phyloP scores from a whole-genome alignment of 139 green algal species.

The Prasinococcaceae sp. region DNA sequence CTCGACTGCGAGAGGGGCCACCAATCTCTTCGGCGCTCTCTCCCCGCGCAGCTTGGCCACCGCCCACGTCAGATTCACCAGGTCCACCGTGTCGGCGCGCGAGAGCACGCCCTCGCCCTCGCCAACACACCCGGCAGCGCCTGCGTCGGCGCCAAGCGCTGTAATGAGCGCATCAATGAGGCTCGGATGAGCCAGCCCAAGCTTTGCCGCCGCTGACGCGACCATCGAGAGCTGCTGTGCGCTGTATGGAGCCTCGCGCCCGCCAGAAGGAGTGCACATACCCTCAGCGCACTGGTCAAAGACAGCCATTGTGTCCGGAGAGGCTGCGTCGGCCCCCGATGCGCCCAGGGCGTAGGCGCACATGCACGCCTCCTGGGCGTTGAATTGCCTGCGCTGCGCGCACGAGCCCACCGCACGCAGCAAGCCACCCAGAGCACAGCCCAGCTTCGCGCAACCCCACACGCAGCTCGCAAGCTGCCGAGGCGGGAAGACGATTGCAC shows the following conservation, averaged over 20 bases:
- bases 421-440: not conserved
- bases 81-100: not conserved
- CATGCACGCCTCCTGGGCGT: conserved; percentile 9
- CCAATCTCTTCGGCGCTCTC: not conserved
- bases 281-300: not conserved
- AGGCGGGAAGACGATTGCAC: not conserved
- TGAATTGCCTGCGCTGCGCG: not conserved
- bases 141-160: not conserved
- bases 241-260: not conserved
- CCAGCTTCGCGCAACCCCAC: conserved; percentile 6
- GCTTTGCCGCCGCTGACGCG: not conserved
- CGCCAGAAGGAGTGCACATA: not conserved
- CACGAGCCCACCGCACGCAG: not conserved
- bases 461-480: conserved; percentile 2
- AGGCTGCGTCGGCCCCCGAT: no score
- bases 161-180: not conserved
- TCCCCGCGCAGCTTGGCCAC: not conserved
- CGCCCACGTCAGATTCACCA: conserved; percentile 1
- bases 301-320: no score
- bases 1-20: not conserved
- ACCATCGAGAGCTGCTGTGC: conserved; percentile 1
- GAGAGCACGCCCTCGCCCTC: not conserved
- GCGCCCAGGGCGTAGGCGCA: not conserved
- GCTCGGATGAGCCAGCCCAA: not conserved
- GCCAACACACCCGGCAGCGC: no score